Evolutionary conservation across 257 asterid genomes (phyloP), one percentile per base, ranked within the genome.

Genomic region (Przewalskia tangutica): DNA sequence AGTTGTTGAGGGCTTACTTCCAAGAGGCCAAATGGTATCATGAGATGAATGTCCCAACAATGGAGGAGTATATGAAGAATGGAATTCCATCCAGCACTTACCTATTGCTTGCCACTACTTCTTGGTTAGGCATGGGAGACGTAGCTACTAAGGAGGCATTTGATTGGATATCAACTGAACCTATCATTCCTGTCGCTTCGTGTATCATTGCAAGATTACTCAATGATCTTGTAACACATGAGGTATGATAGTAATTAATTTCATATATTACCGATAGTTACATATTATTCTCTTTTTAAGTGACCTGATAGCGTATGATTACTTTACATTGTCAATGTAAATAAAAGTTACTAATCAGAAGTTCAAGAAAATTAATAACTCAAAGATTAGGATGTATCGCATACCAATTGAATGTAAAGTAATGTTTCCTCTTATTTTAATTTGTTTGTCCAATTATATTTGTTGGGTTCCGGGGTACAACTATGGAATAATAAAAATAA

Each of bases 1-100:
- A 81, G 42, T 5, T 86, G 56, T 78, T 12, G 10, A 23, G 6
- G 13, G 86, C 87, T 5, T 89, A 83, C 42, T 80, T 66, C 8
- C 44, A 87, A 44, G 89, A 87, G 80, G 86, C 88, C 0, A 60
- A 71, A 18, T 86, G 88, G 91, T 32, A 14, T 12, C 67, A 80
- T 34, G 75, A 6, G 1, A 53, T n/a, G 8, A n/a, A 77, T 2
- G 16, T 68, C 13, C 90, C 90, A 14, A 84, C 73, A 0, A 12
- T 62, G 4, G 58, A 70, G 32, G n/a, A 70, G 5, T 44, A 85
- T 40, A 75, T 89, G 85, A 68, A 87, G 13, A 79, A 77, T 5
- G 84, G 86, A 14, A 48, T 83, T 12, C 60, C 51, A 1, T 44
- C 87, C 0, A 0, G 70, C 2, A 85, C 14, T 54, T 83, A 83